phyloP scores from a whole-genome alignment of 495 filamentous ascomycete genomes.

The Beverwykella pulmonaria region DNA sequence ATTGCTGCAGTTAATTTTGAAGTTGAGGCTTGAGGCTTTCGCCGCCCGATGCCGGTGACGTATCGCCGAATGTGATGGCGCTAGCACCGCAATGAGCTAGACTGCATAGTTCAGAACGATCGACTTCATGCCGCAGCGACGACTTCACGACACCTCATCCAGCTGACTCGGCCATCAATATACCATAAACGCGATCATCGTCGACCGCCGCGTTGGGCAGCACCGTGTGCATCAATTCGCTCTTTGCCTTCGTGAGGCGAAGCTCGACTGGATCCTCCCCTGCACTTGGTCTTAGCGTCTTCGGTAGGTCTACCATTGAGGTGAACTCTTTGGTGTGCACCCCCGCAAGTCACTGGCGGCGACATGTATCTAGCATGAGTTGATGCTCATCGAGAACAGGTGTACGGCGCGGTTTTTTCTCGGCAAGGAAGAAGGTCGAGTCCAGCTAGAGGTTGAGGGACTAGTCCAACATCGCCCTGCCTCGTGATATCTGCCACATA shows the following conservation, averaged over 20 bases:
- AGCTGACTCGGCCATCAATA: conserved; percentile 26
- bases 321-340: neutral
- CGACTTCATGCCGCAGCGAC: conserved; percentile 2
- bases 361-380: neutral
- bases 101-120: neutral
- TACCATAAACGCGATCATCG: conserved; percentile 19
- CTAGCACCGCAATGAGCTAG: conserved; percentile 1
- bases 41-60: conserved; percentile 16
- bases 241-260: neutral
- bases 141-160: conserved; percentile 12
- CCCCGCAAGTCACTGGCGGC: conserved; percentile 4
- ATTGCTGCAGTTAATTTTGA: conserved; percentile 26
- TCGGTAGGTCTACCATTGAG: conserved; percentile 1
- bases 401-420: too few species aligned
- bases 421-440: too few species aligned
- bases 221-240: neutral
- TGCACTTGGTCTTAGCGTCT: neutral
- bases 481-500: neutral
- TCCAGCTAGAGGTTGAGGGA: neutral
- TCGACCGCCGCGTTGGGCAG: conserved; percentile 1
- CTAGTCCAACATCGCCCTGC: neutral
- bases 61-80: neutral
- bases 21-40: conserved; percentile 18
- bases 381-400: neutral
- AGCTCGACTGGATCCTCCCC: neutral